Base-by-base conservation (phyloP, 768 basidiomycete species). In the Strobilomyces confusus region DNA sequence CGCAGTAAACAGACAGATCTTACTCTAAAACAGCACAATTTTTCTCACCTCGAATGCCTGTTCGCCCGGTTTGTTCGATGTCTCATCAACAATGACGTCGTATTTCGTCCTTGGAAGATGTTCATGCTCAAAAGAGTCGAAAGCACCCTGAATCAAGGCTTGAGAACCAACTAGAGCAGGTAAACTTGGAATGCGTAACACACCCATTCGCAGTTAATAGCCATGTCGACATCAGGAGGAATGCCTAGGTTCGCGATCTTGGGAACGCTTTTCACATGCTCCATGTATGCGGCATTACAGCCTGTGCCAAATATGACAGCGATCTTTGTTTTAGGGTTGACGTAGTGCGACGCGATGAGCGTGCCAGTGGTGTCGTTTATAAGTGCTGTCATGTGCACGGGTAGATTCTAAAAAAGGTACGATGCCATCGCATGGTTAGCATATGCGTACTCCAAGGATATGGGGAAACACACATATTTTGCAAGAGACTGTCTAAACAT, bases 311-410 rank as follows among this genome's bases (percentile, higher is more conserved):
- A 95, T 63, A 99, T 98, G 64, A 89, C 87, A 1, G 92, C 97
- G 62, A 98, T 95, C 68, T 89, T 90, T 36, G 95, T 95, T 62
- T 67, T 75, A 0, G 92, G 88, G 67, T 91, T 91, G 58, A 98
- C 94, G 62, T 99, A 99, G 72, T 90, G 86, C 1, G 95, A 97
- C 12, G 97, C 97, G 62, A 99, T 94, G 25, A 99, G 81, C 2
- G 95, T 95, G 25, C 97, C 97, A 4, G 97, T 99, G 0, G 97
- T 98, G 72, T 99, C 97, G 68, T 98, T 98, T 71, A 98, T 97
- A 23, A 98, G 74, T 2, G 95, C 92, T 9, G 86, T 87, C 29
- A 98, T 73, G 53, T 80, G 75, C 40, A 94, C 83, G 3, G 89
- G 92, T n/a, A 97, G 80, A 52, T 88, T 75, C 92, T 95, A 68